Evolutionary conservation across 1,284 basidiomycete genomes (phyloP).

Genomic region (Entoloma clypeatum): DNA sequence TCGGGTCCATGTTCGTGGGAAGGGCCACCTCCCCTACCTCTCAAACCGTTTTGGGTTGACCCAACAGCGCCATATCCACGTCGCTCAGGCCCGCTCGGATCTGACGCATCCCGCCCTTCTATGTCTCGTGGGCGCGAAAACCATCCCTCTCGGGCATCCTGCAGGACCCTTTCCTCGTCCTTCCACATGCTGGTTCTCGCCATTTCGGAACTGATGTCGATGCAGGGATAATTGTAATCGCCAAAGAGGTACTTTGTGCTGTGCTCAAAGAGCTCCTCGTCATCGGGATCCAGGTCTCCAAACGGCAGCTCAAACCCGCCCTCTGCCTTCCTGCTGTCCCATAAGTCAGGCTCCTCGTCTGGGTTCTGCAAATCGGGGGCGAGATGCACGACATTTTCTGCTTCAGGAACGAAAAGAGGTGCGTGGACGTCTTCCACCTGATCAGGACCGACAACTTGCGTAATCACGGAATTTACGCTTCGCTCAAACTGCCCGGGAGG

Average conservation of each 20-base stretch:
- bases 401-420: constrained; percentile 69
- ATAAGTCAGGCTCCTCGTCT: constrained; percentile 37
- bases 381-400: constrained; percentile 62
- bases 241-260: constrained; percentile 81
- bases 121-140: constrained; percentile 55
- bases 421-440: constrained; percentile 67
- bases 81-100: constrained; percentile 38
- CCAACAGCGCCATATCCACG: constrained; percentile 58
- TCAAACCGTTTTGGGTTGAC: constrained; percentile 20
- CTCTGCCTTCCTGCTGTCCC: constrained; percentile 37
- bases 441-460: constrained; percentile 42
- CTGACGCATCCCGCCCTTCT: constrained; percentile 37
- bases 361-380: constrained; percentile 51
- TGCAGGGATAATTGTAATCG: constrained; percentile 88
- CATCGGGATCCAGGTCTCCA: constrained; percentile 54
- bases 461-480: constrained; percentile 40
- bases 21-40: constrained; percentile 13
- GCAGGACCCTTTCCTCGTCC: constrained; percentile 66
- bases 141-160: constrained; percentile 67
- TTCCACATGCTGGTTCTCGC: constrained; percentile 66
- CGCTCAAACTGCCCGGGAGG: constrained; percentile 39
- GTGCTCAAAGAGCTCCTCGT: constrained; percentile 70
- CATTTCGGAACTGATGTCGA: constrained; percentile 79
- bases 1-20: constrained; percentile 23
- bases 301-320: constrained; percentile 67